A percentile compares a stretch with the other conserved stretches of the same genome.
Conservation (phyloP, 352 stramenopile species). For the Albugo laibachii region DNA sequence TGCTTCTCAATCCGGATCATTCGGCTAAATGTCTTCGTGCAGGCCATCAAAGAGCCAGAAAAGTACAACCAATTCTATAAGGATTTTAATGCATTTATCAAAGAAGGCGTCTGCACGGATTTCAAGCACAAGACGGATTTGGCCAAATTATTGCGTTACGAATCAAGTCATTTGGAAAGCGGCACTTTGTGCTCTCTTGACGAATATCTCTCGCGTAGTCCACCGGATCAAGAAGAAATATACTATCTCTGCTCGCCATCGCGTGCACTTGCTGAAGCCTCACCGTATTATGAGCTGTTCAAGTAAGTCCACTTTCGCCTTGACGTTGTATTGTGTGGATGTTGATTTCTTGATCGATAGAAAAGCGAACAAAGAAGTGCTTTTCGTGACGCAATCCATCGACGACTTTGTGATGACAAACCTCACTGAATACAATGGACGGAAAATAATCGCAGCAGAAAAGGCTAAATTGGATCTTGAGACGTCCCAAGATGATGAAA, state of each 20-base stretch:
- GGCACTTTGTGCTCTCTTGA: constrained; percentile 92
- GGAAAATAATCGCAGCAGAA: constrained; percentile 92
- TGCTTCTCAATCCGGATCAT: neutral
- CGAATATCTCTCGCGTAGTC: constrained; percentile 94
- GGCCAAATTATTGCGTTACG: constrained; percentile 96
- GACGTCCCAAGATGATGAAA: constrained; percentile 20
- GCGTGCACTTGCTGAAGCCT: constrained; percentile 87
- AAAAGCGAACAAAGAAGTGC: constrained; percentile 86
- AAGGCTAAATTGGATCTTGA: constrained; percentile 87
- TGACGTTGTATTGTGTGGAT: neutral
- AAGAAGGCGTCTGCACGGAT: constrained; percentile 95
- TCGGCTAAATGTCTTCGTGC: neutral
- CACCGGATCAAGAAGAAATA: constrained; percentile 95
- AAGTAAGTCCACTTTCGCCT: constrained; percentile 44
- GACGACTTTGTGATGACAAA: constrained; percentile 99
- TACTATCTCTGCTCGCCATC: constrained; percentile 97
- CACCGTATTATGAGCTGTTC: constrained; percentile 98
- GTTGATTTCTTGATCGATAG: constrained; percentile 11
- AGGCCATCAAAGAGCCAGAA: constrained; percentile 86
- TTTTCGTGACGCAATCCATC: constrained; percentile 97
- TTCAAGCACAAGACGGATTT: constrained; percentile 80
- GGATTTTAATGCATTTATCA: constrained; percentile 96
- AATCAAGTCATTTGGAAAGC: constrained; percentile 85
- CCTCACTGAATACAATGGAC: constrained; percentile 90
- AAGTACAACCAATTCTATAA: constrained; percentile 97